Base-by-base conservation (phyloP, 768 basidiomycete genomes). In the Lactifluus echinatus region DNA sequence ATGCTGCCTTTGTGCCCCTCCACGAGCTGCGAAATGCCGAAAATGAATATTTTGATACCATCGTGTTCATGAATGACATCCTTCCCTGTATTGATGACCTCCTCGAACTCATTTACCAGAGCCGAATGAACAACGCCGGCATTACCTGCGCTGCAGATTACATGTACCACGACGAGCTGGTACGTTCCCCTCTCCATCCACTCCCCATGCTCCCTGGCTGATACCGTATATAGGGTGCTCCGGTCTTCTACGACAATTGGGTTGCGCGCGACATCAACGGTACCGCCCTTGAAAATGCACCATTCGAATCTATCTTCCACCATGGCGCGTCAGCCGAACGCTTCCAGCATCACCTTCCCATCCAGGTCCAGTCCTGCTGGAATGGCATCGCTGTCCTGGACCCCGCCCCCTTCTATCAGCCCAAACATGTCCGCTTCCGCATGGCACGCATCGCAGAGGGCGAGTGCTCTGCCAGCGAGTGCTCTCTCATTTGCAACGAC, bases 51-150 rank as follows among this genome's bases (percentile, higher is more conserved):
- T 99, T 98, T 64, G 95, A 99, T 74, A 83, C 87, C 36, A 89
- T 99, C 74, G 76, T 98, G 59, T 99, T 99, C 79, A 98, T 98
- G 93, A 99, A 99, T 80, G 96, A 99, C 71, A 87, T 99, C 72
- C 76, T 99, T 10, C 96, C 96, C 21, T 99, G 96, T 71, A 84
- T 96, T 36, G 96, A 99, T 71, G 96, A 99, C 73, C 73, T 99
- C 55, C 83, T 99, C 66, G 96, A 99, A 74, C 83, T 99, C 67
- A 94, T 99, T 68, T 97, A 87, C 87, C 96, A 99, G 72, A 85
- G 82, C 66, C 78, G 96, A 50, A 72, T 75, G 55, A 93, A 98
- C 72, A 98, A 96, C 71, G 96, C 96, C 1, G 95, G 94, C 15
- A 95, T 98, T 70, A 98, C 96, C 10, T 98, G 96, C 65, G 96